phyloP scores from a whole-genome alignment of 768 basidiomycete genomes.

The Suillus brevipes region DNA sequence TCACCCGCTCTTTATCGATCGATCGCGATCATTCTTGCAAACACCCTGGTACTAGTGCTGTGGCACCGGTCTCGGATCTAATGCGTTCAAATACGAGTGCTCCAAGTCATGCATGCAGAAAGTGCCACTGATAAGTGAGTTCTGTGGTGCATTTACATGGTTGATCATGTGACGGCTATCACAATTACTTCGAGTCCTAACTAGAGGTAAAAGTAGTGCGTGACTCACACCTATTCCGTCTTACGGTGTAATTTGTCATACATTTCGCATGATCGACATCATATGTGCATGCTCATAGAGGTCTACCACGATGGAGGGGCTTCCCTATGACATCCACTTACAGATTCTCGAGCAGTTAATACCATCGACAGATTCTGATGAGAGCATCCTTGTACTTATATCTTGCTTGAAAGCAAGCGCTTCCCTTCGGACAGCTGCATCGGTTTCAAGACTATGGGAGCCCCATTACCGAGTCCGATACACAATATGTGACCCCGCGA shows the following conservation, averaged over 20 bases:
- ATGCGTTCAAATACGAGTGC: no score
- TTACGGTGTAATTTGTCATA: not conserved
- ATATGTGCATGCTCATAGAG: not conserved
- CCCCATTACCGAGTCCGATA: slow-evolving; percentile 53
- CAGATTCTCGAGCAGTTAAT: slow-evolving; percentile 39
- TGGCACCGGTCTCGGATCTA: no score
- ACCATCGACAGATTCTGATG: slow-evolving; percentile 19
- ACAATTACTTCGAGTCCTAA: no score
- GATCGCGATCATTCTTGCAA: no score
- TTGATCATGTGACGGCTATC: no score
- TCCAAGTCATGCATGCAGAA: no score
- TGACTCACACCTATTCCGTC: no score
- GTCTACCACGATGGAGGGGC: slow-evolving; percentile 20
- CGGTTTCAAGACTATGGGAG: slow-evolving; percentile 47
- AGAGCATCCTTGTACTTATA: slow-evolving; percentile 36
- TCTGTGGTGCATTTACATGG: no score
- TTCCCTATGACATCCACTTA: slow-evolving; percentile 38
- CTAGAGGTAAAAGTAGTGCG: no score
- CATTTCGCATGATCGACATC: not conserved
- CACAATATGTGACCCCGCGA: slow-evolving; percentile 36
- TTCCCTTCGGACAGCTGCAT: slow-evolving; percentile 46
- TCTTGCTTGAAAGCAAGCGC: slow-evolving; percentile 41
- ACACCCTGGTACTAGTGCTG: no score
- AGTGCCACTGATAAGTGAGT: no score
- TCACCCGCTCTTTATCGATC: no score